Percentiles rank a stretch among this genome's conserved stretches.
phyloP scores from a whole-genome alignment of 305 asterid species.

The Fraxinus angustifolia region DNA sequence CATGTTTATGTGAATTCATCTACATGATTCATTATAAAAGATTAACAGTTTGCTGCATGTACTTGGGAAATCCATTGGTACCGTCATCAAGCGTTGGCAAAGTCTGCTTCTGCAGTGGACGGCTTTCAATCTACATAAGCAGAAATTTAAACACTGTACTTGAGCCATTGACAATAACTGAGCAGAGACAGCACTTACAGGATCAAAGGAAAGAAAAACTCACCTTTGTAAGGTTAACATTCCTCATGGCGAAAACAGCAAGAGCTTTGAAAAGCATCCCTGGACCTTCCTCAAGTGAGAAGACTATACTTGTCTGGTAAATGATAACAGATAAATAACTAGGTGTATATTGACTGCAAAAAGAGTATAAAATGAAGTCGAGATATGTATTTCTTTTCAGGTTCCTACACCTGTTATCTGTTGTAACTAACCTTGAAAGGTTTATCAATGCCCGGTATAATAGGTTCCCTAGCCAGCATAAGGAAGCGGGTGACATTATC shows the following conservation, averaged over 20 bases:
- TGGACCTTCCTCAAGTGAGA: slow-evolving; percentile 99
- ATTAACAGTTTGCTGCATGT: slow-evolving; percentile 25
- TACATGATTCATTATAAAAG: slow-evolving; percentile 1
- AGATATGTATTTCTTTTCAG: background rate
- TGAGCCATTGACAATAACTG: slow-evolving; percentile 15
- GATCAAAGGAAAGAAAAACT: slow-evolving; percentile 16
- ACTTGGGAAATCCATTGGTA: slow-evolving; percentile 65
- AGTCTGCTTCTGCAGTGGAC: slow-evolving; percentile 84
- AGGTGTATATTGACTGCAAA: background rate
- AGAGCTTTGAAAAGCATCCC: slow-evolving; percentile 98
- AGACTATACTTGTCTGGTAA: slow-evolving; percentile 88
- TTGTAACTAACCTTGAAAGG: slow-evolving; percentile 78
- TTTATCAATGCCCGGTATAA: slow-evolving; percentile 84
- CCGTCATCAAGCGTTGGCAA: slow-evolving; percentile 53
- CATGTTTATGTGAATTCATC: slow-evolving; percentile 13
- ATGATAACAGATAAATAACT: slow-evolving; percentile 18
- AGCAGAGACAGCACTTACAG: slow-evolving; percentile 10
- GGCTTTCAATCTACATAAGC: slow-evolving; percentile 81
- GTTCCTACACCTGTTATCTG: background rate
- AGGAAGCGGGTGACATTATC: slow-evolving; percentile 93
- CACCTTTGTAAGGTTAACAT: slow-evolving; percentile 91
- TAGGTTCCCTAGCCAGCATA: slow-evolving; percentile 97
- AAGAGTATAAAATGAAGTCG: background rate
- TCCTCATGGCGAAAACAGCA: slow-evolving; percentile 93
- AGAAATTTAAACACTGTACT: slow-evolving; percentile 8